Evolutionary conservation across 306 rosid genomes (phyloP).

Genomic region (Oxytropis ochrocephala): DNA sequence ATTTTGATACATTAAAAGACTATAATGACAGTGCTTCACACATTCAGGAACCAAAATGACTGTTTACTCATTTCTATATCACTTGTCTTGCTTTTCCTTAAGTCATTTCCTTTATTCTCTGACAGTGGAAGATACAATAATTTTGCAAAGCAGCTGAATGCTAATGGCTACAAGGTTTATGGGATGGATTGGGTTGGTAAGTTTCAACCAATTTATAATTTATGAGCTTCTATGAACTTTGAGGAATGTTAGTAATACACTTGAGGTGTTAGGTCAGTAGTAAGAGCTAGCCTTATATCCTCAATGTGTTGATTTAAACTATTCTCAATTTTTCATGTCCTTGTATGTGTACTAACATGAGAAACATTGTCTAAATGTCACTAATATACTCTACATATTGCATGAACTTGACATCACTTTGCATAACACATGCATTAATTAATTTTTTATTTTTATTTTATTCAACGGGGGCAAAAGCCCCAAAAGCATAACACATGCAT

Average conservation of each 20-base stretch:
- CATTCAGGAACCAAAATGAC: no score
- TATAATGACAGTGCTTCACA: no score
- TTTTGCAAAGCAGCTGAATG: slow-evolving; percentile 81
- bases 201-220: slow-evolving; percentile 12
- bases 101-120: slow-evolving; percentile 10
- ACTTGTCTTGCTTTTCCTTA: slow-evolving; percentile 11
- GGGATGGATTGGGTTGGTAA: slow-evolving; percentile 99
- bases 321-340: no score
- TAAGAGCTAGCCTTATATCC: no score
- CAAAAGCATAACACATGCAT: no score
- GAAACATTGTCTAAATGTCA: not conserved
- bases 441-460: no score
- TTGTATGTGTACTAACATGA: not conserved
- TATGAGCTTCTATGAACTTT: not conserved
- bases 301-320: no score
- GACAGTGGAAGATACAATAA: slow-evolving; percentile 71
- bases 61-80: not conserved
- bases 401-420: not conserved
- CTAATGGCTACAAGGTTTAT: slow-evolving; percentile 76
- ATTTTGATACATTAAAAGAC: no score
- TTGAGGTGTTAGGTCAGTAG: no score
- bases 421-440: not conserved
- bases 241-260: not conserved
- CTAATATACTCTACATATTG: not conserved
- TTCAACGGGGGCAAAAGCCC: no score